phyloP scores from a whole-genome alignment of 2,329 filamentous ascomycete genomes.

The Nothophoma quercina region DNA sequence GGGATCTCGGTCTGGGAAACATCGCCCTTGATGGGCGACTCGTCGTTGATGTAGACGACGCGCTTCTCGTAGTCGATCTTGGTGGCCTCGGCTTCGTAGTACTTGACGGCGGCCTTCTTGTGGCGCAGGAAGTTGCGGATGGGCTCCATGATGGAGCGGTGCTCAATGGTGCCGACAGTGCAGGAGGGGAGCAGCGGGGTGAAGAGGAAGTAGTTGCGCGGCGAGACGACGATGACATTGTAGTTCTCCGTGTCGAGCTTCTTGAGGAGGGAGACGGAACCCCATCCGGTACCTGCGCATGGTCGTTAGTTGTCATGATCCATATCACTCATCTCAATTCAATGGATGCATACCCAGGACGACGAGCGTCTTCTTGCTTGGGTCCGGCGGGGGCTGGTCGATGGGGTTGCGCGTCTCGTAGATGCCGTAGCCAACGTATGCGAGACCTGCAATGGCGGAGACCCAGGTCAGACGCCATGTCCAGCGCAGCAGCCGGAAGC shows the following conservation, averaged over 20 bases:
- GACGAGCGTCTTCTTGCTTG: slow-evolving; percentile 94
- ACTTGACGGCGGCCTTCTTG: slow-evolving; percentile 92
- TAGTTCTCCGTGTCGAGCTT: slow-evolving; percentile 99
- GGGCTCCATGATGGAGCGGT: slow-evolving; percentile 99
- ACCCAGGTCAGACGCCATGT: slow-evolving; percentile 84
- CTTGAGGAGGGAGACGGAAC: slow-evolving; percentile 93
- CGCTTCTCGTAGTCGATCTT: slow-evolving; percentile 94
- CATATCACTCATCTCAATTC: background rate
- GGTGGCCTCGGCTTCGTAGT: slow-evolving; percentile 96
- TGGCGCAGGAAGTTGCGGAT: slow-evolving; percentile 94
- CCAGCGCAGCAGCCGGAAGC: slow-evolving; percentile 76
- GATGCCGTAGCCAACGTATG: slow-evolving; percentile 79
- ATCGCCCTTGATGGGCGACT: slow-evolving; percentile 89
- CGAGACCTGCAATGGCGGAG: slow-evolving; percentile 72
- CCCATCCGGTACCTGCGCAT: slow-evolving; percentile 87
- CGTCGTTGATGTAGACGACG: slow-evolving; percentile 87
- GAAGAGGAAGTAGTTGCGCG: slow-evolving; percentile 99
- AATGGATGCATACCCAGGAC: slow-evolving; percentile 84
- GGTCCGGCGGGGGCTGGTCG: slow-evolving; percentile 80
- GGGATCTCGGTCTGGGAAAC: slow-evolving; percentile 85
- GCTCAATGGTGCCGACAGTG: slow-evolving; percentile 96
- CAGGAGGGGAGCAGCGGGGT: slow-evolving; percentile 96
- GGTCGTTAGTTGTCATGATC: background rate
- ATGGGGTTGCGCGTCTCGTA: slow-evolving; percentile 82
- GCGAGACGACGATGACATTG: slow-evolving; percentile 97